Evolutionary conservation across 225 moss, liverwort and hornwort species (phyloP), one percentile per base, ranked within the genome.

Genomic region (Rhytidiadelphus loreus): DNA sequence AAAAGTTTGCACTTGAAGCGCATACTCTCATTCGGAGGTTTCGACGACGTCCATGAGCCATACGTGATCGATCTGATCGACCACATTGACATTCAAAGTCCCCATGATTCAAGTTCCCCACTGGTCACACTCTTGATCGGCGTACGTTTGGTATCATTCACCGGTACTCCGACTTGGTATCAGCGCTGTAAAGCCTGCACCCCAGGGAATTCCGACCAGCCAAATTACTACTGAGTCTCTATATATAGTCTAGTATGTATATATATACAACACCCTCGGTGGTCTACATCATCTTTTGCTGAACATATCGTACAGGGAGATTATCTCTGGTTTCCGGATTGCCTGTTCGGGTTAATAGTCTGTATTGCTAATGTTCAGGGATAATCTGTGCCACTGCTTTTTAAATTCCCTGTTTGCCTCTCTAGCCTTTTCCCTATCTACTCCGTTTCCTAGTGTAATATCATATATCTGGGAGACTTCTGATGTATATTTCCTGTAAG

Each of bases 111-210:
- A 24, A 85, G 68, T 71, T 83, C 60, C 86, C 60, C 78, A 17
- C 63, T 25, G 62, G 77, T 82, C 85, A 63, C 69, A 63, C 70
- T 28, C 71, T 72, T 44, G 37, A 56, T 88, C 60, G 7, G 35
- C 60, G n/a, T n/a, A n/a, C n/a, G 16, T 33, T 56, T 19, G 69
- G 46, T 60, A 43, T 52, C 86, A 65, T 88, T 94, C 91, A 96
- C 69, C 98, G 96, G 90, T 94, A 96, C 87, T 97, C 90, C 88
- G 93, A 86, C 86, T 96, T 96, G 53, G 90, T 86, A 23, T 95
- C 92, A 90, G 87, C 33, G 94, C 96, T 98, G 95, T 96, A 96
- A 73, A 96, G 93, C 98, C 96, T 98, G 98, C 98, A 98, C 90
- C 95, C 91, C 94, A 96, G 91, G 93, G 88, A 90, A 92, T 90